Evolutionary conservation across 352 stramenopile genomes (phyloP).

Genomic region (Pythium rishiriense): DNA sequence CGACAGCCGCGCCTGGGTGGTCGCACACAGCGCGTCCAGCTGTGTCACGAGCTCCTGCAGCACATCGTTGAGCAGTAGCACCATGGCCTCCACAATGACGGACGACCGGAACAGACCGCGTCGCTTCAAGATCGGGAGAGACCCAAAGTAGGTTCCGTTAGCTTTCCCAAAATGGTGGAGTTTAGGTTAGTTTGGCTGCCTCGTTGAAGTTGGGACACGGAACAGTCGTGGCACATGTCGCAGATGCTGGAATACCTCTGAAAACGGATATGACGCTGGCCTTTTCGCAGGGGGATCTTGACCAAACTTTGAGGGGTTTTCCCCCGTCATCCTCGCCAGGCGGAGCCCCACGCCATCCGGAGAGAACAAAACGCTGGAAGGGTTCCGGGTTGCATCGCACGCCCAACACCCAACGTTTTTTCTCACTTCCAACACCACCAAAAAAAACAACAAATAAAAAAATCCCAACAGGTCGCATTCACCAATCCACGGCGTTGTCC

Average conservation of each 20-base stretch:
- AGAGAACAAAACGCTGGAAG: too few species aligned
- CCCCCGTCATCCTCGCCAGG: neutral
- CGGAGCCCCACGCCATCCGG: too few species aligned
- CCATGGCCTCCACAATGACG: neutral
- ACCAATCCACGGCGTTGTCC: too few species aligned
- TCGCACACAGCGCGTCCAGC: conserved; percentile 20
- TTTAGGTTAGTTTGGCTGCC: neutral
- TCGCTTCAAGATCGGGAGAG: conserved; percentile 33
- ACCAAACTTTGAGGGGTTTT: neutral
- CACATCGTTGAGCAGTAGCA: conserved; percentile 20
- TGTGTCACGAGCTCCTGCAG: conserved; percentile 11
- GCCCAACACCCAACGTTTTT: too few species aligned
- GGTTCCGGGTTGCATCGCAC: too few species aligned
- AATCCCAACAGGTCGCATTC: too few species aligned
- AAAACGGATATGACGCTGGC: neutral
- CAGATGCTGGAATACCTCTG: neutral
- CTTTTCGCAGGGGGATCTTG: neutral
- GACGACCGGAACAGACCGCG: neutral
- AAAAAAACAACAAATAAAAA: too few species aligned
- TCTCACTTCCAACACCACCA: too few species aligned
- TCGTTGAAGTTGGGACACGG: conserved; percentile 11
- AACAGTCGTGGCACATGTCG: neutral
- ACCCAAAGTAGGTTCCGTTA: too few species aligned
- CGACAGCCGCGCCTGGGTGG: conserved; percentile 13
- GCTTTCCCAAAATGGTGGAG: neutral